Base-by-base conservation (phyloP, 805 yeast species). In the Saccharomycopsis sp. region DNA sequence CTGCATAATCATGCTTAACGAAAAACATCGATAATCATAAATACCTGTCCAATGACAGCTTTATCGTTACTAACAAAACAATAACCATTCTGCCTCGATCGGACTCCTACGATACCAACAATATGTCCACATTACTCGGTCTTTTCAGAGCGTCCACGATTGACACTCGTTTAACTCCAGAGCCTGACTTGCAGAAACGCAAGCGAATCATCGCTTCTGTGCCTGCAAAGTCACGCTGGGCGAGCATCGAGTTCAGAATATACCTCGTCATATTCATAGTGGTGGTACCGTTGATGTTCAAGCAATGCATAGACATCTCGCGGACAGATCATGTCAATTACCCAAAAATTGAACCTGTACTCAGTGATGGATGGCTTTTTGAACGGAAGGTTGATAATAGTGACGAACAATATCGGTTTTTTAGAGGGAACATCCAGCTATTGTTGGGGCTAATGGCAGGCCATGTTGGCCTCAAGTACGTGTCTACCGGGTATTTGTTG, bases 311-410 rank as follows among this genome's bases (percentile, higher is more conserved):
- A 80, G 86, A 82, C 42, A 93, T 96, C 7, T 85, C 92, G 38
- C 84, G 83, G 65, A 86, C 84, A 63, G 74, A 83, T 1, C 89
- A 88, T 66, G 85, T 87, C 9, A 90, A 90, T 67, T 93, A 86
- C 68, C 77, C 79, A 19, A 74, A 75, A 54, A 90, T 80, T 67
- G 79, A 79, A 63, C 78, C 81, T 54, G 73, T 85, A 44, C 74
- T 93, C 55, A 77, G 86, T 29, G 76, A 82, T 3, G 98, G 99
- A 2, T 93, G 98, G 98, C 73, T 91, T 65, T 82, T 86, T 68
- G 97, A 96, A 7, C 74, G 97, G 24, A 87, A 86, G 70, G 96
- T 90, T 49, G 99, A 94, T 70, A 92, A 93, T 69, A 87, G 96
- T 3, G 99, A 94, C 69, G 76, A 78, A 35, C 99, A 94, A 70